Evolutionary conservation across 1,139 yeast species (phyloP).

Genomic region (Yamadazyma blattariae): DNA sequence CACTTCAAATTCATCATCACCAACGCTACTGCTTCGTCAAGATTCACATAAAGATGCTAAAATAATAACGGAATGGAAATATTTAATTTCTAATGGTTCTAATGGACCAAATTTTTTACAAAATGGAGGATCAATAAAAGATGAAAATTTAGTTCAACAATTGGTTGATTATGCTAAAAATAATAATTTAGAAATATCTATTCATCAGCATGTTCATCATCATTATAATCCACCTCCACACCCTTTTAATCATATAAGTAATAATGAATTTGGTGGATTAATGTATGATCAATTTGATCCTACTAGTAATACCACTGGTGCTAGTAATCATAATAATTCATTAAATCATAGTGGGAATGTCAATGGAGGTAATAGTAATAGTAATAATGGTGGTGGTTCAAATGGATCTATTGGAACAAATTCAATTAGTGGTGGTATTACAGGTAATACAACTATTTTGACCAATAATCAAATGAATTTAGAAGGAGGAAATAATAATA

Average conservation of each 20-base stretch:
- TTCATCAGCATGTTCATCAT: conserved; percentile 85
- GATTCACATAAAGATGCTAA: conserved; percentile 1
- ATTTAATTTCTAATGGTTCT: conserved; percentile 15
- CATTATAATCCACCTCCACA: conserved; percentile 49
- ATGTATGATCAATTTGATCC: conserved; percentile 2
- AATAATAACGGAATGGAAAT: conserved; percentile 27
- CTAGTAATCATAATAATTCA: conserved; percentile 1
- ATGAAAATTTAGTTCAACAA: conserved; percentile 52
- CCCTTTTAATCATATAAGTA: conserved; percentile 17
- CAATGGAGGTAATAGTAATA: background rate
- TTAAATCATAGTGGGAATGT: too few relatives aligned
- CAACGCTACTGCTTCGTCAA: background rate
- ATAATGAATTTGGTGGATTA: conserved; percentile 2
- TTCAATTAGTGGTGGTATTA: background rate
- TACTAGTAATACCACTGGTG: background rate
- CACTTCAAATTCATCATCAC: background rate
- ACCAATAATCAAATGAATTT: too few relatives aligned
- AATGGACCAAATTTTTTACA: conserved; percentile 17
- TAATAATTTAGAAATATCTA: conserved; percentile 59
- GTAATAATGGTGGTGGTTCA: conserved; percentile 2
- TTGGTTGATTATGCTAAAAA: conserved; percentile 61
- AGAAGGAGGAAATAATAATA: too few relatives aligned
- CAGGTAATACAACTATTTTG: too few relatives aligned
- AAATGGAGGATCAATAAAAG: conserved; percentile 46
- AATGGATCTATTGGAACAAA: background rate